Percentiles rank a stretch among this genome's conserved stretches.
These are phyloP conservation scores for Trichoderma sp. DNA, from an alignment of 2,329 filamentous ascomycete genomes.

Conservation along the genomic window DNA sequence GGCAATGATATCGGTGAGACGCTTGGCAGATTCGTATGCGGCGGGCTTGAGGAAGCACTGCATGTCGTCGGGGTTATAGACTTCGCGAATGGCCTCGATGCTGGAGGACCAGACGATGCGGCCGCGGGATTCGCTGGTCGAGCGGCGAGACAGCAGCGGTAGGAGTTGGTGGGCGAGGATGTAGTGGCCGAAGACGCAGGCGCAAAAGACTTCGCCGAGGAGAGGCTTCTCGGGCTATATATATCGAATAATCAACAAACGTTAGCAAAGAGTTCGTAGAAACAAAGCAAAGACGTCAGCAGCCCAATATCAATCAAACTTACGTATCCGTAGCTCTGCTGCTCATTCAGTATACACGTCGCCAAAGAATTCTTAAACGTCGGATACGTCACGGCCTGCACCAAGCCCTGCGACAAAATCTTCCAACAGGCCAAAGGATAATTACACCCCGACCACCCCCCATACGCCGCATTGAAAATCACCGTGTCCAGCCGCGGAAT, in stretches of 20 bases:
- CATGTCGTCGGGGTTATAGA: constrained; percentile 67
- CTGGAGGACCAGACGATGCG: constrained; percentile 87
- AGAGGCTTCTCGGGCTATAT: constrained; percentile 53
- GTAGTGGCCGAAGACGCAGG: constrained; percentile 96
- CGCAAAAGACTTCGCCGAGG: constrained; percentile 80
- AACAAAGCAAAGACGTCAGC: neutral
- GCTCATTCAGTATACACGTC: constrained; percentile 44
- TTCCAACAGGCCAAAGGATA: constrained; percentile 59
- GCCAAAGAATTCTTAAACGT: constrained; percentile 66
- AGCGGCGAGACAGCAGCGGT: constrained; percentile 62
- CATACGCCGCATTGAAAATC: constrained; percentile 84
- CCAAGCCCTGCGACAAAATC: constrained; percentile 57
- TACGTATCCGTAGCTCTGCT: constrained; percentile 37
- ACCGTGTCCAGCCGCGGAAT: constrained; percentile 74
- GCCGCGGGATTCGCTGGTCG: constrained; percentile 46
- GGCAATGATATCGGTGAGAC: constrained; percentile 79
- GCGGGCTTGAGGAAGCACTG: constrained; percentile 63
- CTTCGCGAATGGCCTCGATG: constrained; percentile 60
- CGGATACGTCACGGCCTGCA: constrained; percentile 73
- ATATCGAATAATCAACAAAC: neutral
- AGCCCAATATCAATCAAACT: constrained; percentile 11
- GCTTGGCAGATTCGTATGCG: constrained; percentile 85
- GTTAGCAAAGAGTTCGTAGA: neutral
- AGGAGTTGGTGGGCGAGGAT: constrained; percentile 77
- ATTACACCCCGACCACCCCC: constrained; percentile 78